Percentiles rank a stretch among this genome's conserved stretches.
Evolutionary conservation across 2,329 filamentous ascomycete genomes (phyloP).

Genomic region (Alternaria sp.): DNA sequence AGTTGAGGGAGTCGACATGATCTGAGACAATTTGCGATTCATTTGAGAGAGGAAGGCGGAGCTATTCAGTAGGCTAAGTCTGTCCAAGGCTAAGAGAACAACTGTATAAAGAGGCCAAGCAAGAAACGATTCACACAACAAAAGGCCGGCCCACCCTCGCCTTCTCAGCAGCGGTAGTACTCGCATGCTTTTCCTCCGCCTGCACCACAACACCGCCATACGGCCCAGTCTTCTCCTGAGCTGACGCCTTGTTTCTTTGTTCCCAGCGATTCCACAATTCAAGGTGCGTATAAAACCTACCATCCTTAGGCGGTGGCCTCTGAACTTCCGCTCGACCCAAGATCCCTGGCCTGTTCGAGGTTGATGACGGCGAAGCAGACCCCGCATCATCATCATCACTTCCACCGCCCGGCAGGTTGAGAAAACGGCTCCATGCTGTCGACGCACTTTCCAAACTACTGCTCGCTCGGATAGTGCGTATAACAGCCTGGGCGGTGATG

Average conservation of each 20-base stretch:
- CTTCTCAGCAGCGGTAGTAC: constrained; percentile 2
- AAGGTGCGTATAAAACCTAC: constrained; percentile 37
- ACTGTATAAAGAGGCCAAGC: neutral
- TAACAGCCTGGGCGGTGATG: constrained; percentile 35
- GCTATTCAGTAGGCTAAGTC: constrained; percentile 1
- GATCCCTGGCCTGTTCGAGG: neutral
- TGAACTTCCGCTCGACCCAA: constrained; percentile 1
- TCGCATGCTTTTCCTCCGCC: constrained; percentile 8
- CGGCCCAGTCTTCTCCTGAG: neutral
- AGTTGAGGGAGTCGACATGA: neutral
- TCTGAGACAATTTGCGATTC: neutral
- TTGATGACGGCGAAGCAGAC: neutral
- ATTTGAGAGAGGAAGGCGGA: neutral
- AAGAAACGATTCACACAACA: constrained; percentile 15
- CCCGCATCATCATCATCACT: neutral
- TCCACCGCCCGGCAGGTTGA: constrained; percentile 42
- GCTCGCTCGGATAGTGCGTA: constrained; percentile 50
- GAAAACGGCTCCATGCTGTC: constrained; percentile 41
- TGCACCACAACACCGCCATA: constrained; percentile 12
- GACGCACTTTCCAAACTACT: constrained; percentile 43
- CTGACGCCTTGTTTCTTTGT: neutral
- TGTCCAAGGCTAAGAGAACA: neutral
- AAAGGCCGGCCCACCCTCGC: constrained; percentile 18
- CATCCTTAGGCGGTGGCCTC: constrained; percentile 21
- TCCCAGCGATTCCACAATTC: constrained; percentile 37